phyloP scores from a whole-genome alignment of 768 basidiomycete species.

The Daedaleopsis sinensis region DNA sequence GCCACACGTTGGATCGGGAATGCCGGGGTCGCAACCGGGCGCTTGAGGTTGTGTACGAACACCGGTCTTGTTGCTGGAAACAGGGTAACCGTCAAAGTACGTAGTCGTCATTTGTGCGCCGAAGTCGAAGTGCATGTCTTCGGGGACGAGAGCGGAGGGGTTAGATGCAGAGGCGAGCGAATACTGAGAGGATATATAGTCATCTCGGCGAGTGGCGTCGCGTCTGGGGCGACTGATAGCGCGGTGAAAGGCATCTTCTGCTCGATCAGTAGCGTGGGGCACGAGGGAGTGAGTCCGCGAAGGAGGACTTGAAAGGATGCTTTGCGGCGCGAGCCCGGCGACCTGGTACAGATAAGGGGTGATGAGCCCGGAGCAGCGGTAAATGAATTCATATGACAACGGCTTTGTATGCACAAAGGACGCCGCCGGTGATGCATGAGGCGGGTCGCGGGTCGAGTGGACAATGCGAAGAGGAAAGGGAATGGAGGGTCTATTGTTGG shows the following conservation, averaged over 20 bases:
- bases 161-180: background rate
- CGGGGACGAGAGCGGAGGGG: background rate
- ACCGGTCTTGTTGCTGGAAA: background rate
- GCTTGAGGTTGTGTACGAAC: background rate
- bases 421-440: constrained; percentile 7
- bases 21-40: constrained; percentile 3
- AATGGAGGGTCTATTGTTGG: background rate
- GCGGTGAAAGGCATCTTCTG: constrained; percentile 4
- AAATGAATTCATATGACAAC: constrained; percentile 12
- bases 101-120: background rate
- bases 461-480: constrained; percentile 5
- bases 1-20: constrained; percentile 5
- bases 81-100: background rate
- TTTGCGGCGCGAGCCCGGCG: constrained; percentile 14
- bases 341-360: constrained; percentile 16
- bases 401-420: constrained; percentile 8
- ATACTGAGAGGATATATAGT: background rate
- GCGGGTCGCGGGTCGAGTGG: constrained; percentile 2
- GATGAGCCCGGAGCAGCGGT: constrained; percentile 19
- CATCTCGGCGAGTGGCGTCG: constrained; percentile 3
- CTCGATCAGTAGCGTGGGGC: constrained; percentile 11
- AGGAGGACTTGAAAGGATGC: constrained; percentile 16
- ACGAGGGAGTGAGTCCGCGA: constrained; percentile 5
- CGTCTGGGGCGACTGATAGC: constrained; percentile 9
- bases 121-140: background rate